Evolutionary conservation across 2,329 filamentous ascomycete genomes (phyloP), one percentile per base, ranked within the genome.

Genomic region (Talaromyces sp.): DNA sequence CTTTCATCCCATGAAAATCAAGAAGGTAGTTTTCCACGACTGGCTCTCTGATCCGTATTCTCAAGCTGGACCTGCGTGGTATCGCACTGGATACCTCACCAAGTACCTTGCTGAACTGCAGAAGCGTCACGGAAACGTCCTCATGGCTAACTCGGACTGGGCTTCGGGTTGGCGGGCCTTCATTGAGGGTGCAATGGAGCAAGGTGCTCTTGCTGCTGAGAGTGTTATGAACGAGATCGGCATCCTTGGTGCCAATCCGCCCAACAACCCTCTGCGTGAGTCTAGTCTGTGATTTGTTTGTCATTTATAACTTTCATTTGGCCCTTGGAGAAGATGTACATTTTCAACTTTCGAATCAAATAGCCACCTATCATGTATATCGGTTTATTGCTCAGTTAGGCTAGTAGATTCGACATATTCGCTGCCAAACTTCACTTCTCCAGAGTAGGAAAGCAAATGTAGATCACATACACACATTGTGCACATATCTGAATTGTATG

Each of bases 11-110:
- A 57, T 57, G 55, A 16, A 52, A 7, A 49, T 57, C 27, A 51
- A 54, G 41, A 52, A 49, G 16, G 19, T 55, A 6, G 30, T 57
- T 17, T 56, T 54, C 39, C 67, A 68, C 36, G 55, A 69, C 54
- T 70, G 65, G 65, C 37, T 49, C 10, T 52, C 59, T 2, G 66
- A 70, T 39, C 63, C 63, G 0, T 66, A 63, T 10, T 41, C 67
- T 5, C 54, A 54, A 13, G 64, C 53, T 3, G 60, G 55, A 1
- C 55, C 61, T 16, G 53, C 55, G 2, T 63, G 50, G 50, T 68
- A 50, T 10, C 32, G 32, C 0, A 45, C 65, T 8, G 52, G 49
- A 4, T 66, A 29, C 20, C 14, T 49, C 24, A 35, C 40, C 17
- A 49, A 32, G 7, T 54, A 39, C 14, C 32, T 30, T 2, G 39